These are phyloP conservation scores for Discostella pseudostelligera DNA, from an alignment of 108 stramenopile species.

Conservation along the genomic window DNA sequence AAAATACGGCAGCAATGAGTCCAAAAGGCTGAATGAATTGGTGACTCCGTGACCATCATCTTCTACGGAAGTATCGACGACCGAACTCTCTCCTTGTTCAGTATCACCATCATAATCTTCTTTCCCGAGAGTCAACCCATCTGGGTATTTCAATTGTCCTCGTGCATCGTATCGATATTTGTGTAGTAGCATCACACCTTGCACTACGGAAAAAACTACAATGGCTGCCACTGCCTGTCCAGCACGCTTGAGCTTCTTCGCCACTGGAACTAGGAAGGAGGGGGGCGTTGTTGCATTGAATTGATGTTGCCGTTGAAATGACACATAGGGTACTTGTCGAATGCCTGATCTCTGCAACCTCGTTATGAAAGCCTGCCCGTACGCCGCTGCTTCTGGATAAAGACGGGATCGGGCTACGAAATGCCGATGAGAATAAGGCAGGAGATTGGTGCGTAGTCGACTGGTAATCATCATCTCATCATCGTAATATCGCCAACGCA, in stretches of 20 bases:
- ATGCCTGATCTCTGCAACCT: too few relatives aligned
- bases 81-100: neutral
- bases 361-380: too few relatives aligned
- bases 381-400: too few relatives aligned
- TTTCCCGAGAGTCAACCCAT: slow-evolving; percentile 56
- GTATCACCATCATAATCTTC: slow-evolving; percentile 18
- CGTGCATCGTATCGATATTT: slow-evolving; percentile 64
- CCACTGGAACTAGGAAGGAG: neutral
- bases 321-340: too few relatives aligned
- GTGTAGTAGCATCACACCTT: slow-evolving; percentile 56
- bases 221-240: slow-evolving; percentile 53
- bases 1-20: neutral
- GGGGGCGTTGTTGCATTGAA: too few relatives aligned
- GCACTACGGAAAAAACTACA: slow-evolving; percentile 51
- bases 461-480: neutral
- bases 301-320: too few relatives aligned
- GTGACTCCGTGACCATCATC: neutral
- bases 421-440: neutral
- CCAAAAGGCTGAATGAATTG: neutral
- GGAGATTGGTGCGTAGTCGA: neutral
- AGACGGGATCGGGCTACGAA: too few relatives aligned
- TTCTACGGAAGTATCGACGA: neutral
- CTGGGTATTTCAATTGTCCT: slow-evolving; percentile 55
- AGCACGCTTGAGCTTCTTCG: slow-evolving; percentile 18
- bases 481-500: neutral